Evolutionary conservation across 1,284 basidiomycete species (phyloP).

Genomic region (Cutaneotrichosporon dermatis): DNA sequence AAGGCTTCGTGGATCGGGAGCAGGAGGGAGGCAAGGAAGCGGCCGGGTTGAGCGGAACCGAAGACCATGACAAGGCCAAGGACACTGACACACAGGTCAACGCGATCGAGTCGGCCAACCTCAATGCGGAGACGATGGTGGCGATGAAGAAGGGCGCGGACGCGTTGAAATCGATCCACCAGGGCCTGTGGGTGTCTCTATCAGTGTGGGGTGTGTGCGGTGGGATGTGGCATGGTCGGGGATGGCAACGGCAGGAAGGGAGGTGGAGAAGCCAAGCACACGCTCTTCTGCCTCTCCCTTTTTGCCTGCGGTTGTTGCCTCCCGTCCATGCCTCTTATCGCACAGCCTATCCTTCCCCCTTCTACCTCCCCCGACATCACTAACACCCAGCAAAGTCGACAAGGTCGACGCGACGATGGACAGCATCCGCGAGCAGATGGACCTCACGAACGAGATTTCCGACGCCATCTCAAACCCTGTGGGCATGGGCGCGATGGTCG

Average conservation of each 20-base stretch:
- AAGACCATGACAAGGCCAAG: too few relatives aligned
- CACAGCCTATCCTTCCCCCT: too few relatives aligned
- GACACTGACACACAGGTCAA: slow-evolving; percentile 57
- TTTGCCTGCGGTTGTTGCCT: too few relatives aligned
- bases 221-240: too few relatives aligned
- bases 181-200: slow-evolving; percentile 76
- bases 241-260: too few relatives aligned
- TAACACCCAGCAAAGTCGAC: slow-evolving; percentile 65
- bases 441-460: slow-evolving; percentile 90
- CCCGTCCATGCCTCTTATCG: too few relatives aligned
- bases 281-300: too few relatives aligned
- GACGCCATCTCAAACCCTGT: slow-evolving; percentile 84
- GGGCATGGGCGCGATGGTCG: slow-evolving; percentile 61
- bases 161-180: slow-evolving; percentile 88
- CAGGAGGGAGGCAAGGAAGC: too few relatives aligned
- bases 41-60: neutral
- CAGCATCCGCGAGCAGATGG: slow-evolving; percentile 85
- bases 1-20: too few relatives aligned
- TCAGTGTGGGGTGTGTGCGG: too few relatives aligned
- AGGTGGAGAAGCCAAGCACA: too few relatives aligned
- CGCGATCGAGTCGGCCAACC: slow-evolving; percentile 94
- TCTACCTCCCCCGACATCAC: too few relatives aligned
- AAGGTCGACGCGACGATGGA: slow-evolving; percentile 92
- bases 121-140: slow-evolving; percentile 96
- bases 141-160: slow-evolving; percentile 96